Evolutionary conservation across 208 protist genomes (phyloP).

Genomic region (Crithidia bombi): DNA sequence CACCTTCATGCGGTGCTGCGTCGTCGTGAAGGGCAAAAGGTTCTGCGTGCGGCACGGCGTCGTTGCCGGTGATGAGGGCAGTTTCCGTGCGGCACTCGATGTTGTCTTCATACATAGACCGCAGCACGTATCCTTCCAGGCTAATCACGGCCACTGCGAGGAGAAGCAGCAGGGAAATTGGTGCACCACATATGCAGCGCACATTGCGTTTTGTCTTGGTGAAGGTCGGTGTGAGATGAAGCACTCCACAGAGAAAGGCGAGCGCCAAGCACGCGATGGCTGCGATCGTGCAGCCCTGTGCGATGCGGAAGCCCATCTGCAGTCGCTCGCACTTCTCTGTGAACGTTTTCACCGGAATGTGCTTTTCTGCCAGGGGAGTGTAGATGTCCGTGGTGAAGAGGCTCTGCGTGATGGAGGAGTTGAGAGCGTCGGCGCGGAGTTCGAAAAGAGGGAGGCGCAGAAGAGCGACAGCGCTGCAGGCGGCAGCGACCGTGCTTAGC

Average conservation of each 20-base stretch:
- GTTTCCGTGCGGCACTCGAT: slow-evolving; percentile 15
- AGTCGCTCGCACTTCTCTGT: slow-evolving; percentile 29
- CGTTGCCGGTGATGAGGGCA: background rate
- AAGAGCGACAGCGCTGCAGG: slow-evolving; percentile 4
- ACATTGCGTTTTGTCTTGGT: slow-evolving; percentile 16
- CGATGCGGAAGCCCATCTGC: slow-evolving; percentile 22
- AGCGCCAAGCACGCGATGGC: slow-evolving; percentile 4
- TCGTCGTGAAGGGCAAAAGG: background rate
- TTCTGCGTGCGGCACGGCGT: background rate
- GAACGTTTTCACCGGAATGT: slow-evolving; percentile 20
- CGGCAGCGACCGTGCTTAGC: slow-evolving; percentile 8
- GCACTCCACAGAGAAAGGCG: slow-evolving; percentile 20
- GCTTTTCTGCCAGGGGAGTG: slow-evolving; percentile 30
- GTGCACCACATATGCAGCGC: slow-evolving; percentile 21
- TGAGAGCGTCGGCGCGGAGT: slow-evolving; percentile 13
- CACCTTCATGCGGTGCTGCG: background rate
- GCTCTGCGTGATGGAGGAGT: slow-evolving; percentile 37
- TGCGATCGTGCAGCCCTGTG: slow-evolving; percentile 26
- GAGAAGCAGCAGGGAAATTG: slow-evolving; percentile 20
- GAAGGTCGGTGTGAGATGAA: slow-evolving; percentile 29
- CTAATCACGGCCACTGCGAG: slow-evolving; percentile 2
- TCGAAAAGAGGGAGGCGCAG: slow-evolving; percentile 24
- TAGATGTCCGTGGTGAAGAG: slow-evolving; percentile 42
- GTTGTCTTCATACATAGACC: slow-evolving; percentile 31
- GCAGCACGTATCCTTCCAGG: slow-evolving; percentile 15